Evolutionary conservation across 1,139 yeast genomes (phyloP).

Genomic region (Kurtzmaniella quercitrusa): DNA sequence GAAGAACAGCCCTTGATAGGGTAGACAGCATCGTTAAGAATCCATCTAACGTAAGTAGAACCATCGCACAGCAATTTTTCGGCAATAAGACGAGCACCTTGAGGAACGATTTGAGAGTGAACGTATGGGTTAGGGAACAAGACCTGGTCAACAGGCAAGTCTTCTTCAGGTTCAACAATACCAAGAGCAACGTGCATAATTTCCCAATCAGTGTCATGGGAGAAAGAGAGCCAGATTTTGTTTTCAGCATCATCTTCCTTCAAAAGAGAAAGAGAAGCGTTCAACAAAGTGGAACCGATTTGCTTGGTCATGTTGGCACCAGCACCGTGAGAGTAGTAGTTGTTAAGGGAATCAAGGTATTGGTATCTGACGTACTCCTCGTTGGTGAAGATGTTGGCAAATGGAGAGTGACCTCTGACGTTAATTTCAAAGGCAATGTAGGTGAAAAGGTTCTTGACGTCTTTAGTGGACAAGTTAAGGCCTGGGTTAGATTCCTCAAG

Average conservation of each 20-base stretch:
- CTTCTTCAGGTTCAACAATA: constrained; percentile 16
- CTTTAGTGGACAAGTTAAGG: constrained; percentile 29
- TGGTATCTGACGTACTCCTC: constrained; percentile 45
- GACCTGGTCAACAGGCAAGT: constrained; percentile 20
- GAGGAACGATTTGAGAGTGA: constrained; percentile 24
- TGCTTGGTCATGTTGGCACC: constrained; percentile 39
- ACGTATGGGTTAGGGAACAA: constrained; percentile 24
- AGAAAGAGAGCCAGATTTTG: constrained; percentile 25
- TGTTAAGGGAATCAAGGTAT: constrained; percentile 41
- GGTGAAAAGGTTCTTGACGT: constrained; percentile 36
- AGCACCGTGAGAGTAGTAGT: constrained; percentile 49
- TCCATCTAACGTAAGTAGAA: constrained; percentile 22
- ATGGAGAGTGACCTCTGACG: constrained; percentile 43
- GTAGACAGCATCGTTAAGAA: constrained; percentile 27
- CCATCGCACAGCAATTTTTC: constrained; percentile 22
- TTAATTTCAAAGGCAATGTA: constrained; percentile 56
- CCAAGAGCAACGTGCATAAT: constrained; percentile 24
- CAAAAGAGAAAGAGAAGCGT: constrained; percentile 42
- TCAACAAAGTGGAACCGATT: constrained; percentile 41
- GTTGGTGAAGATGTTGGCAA: constrained; percentile 49
- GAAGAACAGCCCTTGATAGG: constrained; percentile 22
- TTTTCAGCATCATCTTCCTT: constrained; percentile 15
- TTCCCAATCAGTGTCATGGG: constrained; percentile 30
- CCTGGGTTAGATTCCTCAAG: constrained; percentile 20
- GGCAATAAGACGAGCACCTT: constrained; percentile 25